Conservation (phyloP, 768 basidiomycete genomes). For the Glaciozyma martinii region DNA sequence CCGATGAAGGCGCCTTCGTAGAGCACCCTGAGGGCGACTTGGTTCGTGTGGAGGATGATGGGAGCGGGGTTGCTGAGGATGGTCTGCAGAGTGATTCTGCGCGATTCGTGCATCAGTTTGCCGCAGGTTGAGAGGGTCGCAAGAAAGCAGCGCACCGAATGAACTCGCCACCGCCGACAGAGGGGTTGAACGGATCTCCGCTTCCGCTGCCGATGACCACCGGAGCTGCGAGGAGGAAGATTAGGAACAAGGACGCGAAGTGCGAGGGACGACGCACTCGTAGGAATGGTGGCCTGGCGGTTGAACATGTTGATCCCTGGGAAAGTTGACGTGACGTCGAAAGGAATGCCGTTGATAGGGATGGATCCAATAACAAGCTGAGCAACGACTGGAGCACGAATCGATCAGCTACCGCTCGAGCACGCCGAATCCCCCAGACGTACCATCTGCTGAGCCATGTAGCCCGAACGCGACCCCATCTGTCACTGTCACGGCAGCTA, state of each 20-base stretch:
- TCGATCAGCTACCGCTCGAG: too few relatives aligned
- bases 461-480: slow-evolving; percentile 47
- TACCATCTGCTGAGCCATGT: slow-evolving; percentile 30
- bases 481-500: slow-evolving; percentile 53
- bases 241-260: not conserved
- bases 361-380: not conserved
- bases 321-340: slow-evolving; percentile 50
- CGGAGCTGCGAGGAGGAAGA: not conserved
- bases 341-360: slow-evolving; percentile 47
- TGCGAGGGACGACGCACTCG: not conserved
- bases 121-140: too few relatives aligned
- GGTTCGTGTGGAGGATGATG: slow-evolving; percentile 50
- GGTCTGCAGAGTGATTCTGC: slow-evolving; percentile 13
- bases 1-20: slow-evolving; percentile 47
- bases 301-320: slow-evolving; percentile 47
- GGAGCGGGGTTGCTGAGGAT: slow-evolving; percentile 23
- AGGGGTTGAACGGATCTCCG: slow-evolving; percentile 16
- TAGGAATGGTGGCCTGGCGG: not conserved
- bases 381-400: not conserved
- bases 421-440: not conserved
- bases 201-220: slow-evolving; percentile 15
- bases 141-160: slow-evolving; percentile 9
- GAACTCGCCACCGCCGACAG: slow-evolving; percentile 5
- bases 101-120: not conserved
- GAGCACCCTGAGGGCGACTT: slow-evolving; percentile 53